Base-by-base conservation (phyloP, 2,329 filamentous ascomycete genomes). In the Ophiostoma australiae region DNA sequence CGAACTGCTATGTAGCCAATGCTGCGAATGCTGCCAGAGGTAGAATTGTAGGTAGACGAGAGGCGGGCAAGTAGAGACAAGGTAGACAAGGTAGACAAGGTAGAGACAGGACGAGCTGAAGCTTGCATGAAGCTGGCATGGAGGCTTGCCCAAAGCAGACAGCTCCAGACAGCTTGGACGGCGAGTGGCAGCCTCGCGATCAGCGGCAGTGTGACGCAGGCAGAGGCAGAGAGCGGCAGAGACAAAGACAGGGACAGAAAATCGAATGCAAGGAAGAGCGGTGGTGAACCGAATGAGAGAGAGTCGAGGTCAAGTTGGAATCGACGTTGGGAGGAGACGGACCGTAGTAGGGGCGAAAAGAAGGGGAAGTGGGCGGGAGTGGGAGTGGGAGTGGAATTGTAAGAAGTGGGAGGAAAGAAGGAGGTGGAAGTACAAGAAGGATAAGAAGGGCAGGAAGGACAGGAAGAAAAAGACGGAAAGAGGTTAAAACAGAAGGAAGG, bases 111-210 rank as follows among this genome's bases (percentile, higher is more conserved):
- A 31, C 27, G 27, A 31, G 23, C 55, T 61, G 55, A 33, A 33
- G 55, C 55, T 31, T 61, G 55, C 23, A 31, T 65, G 33, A 65
- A 65, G 31, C 31, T 65, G 17, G 33, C 31, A 65, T 65, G 33
- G 7, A 37, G 33, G 52, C 52, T 66, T 66, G 63, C 35, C 63
- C 63, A 39, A 66, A 41, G 63, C 35, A 66, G 63, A 66, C 63
- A 66, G 63, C 63, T 66, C 27, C 27, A 63, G 58, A 63, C 58
- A 63, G 55, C 55, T 61, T 7, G 13, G 23, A 10, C 23, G 13
- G 15, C 55, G 13, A 15, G 5, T 61, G 2, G 13, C 11, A 61
- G 58, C 58, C 58, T 31, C 27, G 58, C 10, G 58, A 31, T 48
- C 44, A 48, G 10, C 6, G 8, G 7, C 8, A 58, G 52, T 27